phyloP scores from a whole-genome alignment of 2,329 filamentous ascomycete species.

The Beauveria brongniartii region DNA sequence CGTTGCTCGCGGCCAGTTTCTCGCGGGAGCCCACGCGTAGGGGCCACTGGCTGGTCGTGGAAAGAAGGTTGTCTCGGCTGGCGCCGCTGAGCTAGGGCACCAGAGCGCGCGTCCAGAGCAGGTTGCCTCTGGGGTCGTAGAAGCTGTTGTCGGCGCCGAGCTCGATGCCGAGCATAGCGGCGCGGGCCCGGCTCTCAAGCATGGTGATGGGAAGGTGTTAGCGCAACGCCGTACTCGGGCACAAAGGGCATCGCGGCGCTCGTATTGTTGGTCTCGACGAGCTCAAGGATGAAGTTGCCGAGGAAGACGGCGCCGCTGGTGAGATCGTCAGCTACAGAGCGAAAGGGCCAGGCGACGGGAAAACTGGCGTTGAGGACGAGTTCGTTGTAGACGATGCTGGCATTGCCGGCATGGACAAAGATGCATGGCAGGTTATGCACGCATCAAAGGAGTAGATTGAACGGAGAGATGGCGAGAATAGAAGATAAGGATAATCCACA shows the following conservation, averaged over 20 bases:
- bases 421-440: background rate
- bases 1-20: background rate
- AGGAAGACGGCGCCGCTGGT: slow-evolving; percentile 4
- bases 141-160: slow-evolving; percentile 1
- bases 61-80: background rate
- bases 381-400: background rate
- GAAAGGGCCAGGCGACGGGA: slow-evolving; percentile 1
- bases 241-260: background rate
- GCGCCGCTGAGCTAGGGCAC: slow-evolving; percentile 1
- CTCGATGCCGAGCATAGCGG: background rate
- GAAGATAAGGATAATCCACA: background rate
- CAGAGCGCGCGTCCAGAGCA: background rate
- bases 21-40: background rate
- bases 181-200: background rate
- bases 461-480: no score
- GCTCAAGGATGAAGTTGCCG: slow-evolving; percentile 4
- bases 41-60: slow-evolving; percentile 3
- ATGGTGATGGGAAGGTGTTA: background rate
- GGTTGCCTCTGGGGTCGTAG: background rate
- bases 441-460: no score
- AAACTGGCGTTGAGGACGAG: background rate
- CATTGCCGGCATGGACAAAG: background rate
- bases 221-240: background rate
- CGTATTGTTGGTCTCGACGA: background rate
- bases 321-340: background rate